phyloP scores from a whole-genome alignment of 805 yeast species.

The Lachancea fermentati region DNA sequence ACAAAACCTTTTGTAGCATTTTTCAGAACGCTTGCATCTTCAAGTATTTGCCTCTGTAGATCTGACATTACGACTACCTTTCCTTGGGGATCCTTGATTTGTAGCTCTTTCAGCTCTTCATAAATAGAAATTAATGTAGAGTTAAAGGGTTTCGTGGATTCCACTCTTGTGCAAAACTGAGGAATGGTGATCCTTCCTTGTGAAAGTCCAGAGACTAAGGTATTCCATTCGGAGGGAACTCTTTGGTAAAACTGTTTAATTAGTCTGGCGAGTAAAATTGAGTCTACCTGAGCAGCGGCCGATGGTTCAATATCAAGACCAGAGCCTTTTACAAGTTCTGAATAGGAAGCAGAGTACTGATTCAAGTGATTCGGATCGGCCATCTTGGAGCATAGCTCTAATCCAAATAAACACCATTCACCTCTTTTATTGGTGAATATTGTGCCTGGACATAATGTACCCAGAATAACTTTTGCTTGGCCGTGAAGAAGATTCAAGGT shows the following conservation, averaged over 20 bases:
- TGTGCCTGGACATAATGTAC: constrained; percentile 50
- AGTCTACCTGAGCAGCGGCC: constrained; percentile 21
- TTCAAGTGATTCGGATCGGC: constrained; percentile 39
- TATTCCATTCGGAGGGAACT: constrained; percentile 37
- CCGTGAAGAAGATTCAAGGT: constrained; percentile 24
- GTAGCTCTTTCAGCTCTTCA: constrained; percentile 49
- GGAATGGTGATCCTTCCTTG: constrained; percentile 27
- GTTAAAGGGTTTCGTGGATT: constrained; percentile 31
- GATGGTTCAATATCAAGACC: constrained; percentile 8
- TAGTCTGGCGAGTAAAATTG: constrained; percentile 25
- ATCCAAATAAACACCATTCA: constrained; percentile 81
- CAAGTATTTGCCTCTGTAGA: constrained; percentile 32
- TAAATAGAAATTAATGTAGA: constrained; percentile 45
- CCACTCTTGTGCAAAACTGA: constrained; percentile 33
- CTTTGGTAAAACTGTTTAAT: constrained; percentile 38
- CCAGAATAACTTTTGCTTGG: constrained; percentile 46
- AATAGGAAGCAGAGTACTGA: background rate
- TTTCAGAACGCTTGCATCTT: constrained; percentile 33
- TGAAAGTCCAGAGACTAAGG: constrained; percentile 9
- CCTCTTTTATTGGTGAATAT: constrained; percentile 65
- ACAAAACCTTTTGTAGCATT: constrained; percentile 46
- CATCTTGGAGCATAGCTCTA: constrained; percentile 52
- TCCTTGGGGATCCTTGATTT: constrained; percentile 47
- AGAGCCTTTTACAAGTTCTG: constrained; percentile 3
- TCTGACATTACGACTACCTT: constrained; percentile 37